Conservation (phyloP, 805 yeast species). For the Isabelozyma gotoi region DNA sequence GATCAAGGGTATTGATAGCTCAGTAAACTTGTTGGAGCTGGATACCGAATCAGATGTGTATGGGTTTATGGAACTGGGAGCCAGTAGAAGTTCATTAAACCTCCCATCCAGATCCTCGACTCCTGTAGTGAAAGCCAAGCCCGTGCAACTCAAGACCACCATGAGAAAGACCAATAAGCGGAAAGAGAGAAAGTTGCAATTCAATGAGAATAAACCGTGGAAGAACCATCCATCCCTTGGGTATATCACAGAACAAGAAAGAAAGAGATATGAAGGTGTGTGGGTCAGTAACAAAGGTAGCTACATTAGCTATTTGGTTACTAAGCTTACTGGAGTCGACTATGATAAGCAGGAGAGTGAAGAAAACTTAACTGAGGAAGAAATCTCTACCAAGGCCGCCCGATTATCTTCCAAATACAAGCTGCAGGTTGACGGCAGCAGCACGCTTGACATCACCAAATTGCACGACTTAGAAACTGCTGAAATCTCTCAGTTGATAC, state of each 20-base stretch:
- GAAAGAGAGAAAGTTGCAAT: constrained; percentile 43
- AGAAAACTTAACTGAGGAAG: constrained; percentile 12
- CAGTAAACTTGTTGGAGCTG: constrained; percentile 10
- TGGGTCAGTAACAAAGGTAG: constrained; percentile 87
- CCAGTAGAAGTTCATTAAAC: not conserved
- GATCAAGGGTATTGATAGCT: constrained; percentile 9
- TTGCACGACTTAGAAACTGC: constrained; percentile 31
- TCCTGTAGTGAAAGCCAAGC: constrained; percentile 13
- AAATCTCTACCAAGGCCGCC: constrained; percentile 30
- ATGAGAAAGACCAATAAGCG: constrained; percentile 44
- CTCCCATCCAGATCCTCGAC: constrained; percentile 9
- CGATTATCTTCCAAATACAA: constrained; percentile 28
- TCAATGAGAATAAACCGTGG: constrained; percentile 94
- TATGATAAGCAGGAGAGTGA: constrained; percentile 10
- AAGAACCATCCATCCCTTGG: constrained; percentile 69
- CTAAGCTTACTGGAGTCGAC: constrained; percentile 29
- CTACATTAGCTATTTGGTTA: constrained; percentile 44
- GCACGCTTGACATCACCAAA: constrained; percentile 19
- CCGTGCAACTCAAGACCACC: constrained; percentile 49
- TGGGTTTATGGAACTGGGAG: not conserved
- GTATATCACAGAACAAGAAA: constrained; percentile 58
- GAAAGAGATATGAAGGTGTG: constrained; percentile 87
- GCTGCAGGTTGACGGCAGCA: constrained; percentile 16
- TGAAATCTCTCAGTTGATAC: constrained; percentile 37
- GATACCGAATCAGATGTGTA: constrained; percentile 7